A percentile compares a stretch with the other conserved stretches of the same genome.
phyloP scores from a whole-genome alignment of 2,329 filamentous ascomycete genomes.

The Neopestalotiopsis clavispora region DNA sequence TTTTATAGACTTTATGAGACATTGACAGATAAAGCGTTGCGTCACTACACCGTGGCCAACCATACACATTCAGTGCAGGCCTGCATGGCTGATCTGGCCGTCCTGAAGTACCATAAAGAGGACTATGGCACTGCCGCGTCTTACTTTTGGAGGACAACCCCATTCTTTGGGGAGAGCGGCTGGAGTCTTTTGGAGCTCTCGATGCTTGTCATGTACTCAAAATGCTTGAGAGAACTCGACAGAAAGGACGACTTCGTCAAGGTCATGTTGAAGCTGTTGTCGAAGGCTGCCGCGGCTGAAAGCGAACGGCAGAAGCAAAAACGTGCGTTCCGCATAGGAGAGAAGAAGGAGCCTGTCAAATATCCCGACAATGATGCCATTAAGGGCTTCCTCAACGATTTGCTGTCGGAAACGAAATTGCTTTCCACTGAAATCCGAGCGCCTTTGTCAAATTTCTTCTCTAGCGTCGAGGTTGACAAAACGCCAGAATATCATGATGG shows the following conservation, averaged over 20 bases:
- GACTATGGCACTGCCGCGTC: conserved; percentile 76
- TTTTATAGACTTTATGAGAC: conserved; percentile 74
- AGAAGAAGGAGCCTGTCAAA: conserved; percentile 35
- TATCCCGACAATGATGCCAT: conserved; percentile 43
- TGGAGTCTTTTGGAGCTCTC: conserved; percentile 83
- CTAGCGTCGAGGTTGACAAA: conserved; percentile 68
- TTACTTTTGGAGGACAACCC: conserved; percentile 79
- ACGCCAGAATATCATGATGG: conserved; percentile 71
- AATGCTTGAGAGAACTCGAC: conserved; percentile 78
- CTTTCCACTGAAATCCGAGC: conserved; percentile 66
- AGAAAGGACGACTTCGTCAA: conserved; percentile 80
- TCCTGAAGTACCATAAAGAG: conserved; percentile 77
- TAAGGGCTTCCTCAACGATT: conserved; percentile 51
- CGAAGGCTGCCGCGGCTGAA: conserved; percentile 65
- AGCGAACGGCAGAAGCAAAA: conserved; percentile 51
- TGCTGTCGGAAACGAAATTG: conserved; percentile 50
- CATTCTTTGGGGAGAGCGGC: conserved; percentile 76
- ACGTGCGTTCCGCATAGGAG: conserved; percentile 39
- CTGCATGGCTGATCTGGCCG: conserved; percentile 82
- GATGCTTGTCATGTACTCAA: conserved; percentile 84
- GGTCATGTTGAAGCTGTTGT: conserved; percentile 74
- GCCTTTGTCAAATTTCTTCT: conserved; percentile 76
- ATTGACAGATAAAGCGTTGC: conserved; percentile 83
- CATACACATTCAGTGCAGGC: conserved; percentile 78
- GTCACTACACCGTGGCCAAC: conserved; percentile 80